Base-by-base conservation (phyloP, 805 yeast species). In the Candida quercuum region DNA sequence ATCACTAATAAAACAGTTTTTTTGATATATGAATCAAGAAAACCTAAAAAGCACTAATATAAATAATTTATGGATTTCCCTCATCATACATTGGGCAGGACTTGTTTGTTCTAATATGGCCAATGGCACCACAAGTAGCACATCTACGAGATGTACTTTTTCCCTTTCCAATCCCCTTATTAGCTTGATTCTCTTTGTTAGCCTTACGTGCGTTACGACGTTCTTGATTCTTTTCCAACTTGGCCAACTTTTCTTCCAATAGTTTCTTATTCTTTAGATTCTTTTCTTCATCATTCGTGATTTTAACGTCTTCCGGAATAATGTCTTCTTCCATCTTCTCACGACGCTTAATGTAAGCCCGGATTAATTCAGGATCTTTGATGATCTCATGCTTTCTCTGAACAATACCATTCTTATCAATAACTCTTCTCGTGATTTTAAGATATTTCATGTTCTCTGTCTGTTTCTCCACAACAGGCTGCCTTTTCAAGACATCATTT, bases 51-150 rank as follows among this genome's bases (percentile, higher is more conserved):
- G 11, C 8, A 22, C 8, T 8, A 22, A 22, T 8, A 22, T 9
- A 22, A 22, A 22, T 15, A 15, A 10, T 10, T 39, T 40, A 46
- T 14, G 52, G 48, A 20, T 51, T 54, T 13, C 48, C 49, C 41
- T 74, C 78, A 43, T 74, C 76, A 56, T 85, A 91, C 74, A 88
- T 71, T 13, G 98, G 99, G 64, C 99, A 91, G 2, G 91, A 67
- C 46, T 71, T 71, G 57, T 87, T 88, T 3, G 99, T 91, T 57
- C 93, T 74, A 44, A 91, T 91, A 59, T 91, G 99, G 0, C 98
- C 99, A 45, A 85, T 72, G 11, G 91, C 93, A 17, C 98, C 98
- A 70, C 99, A 91, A 0, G 93, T 82, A 3, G 94, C 89, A 64
- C 99, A 91, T 54, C 86, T 77, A 57, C 99, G 70, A 8, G 83